These are phyloP conservation scores for Cryphonectria parasitica DNA, from an alignment of 2,329 filamentous ascomycete genomes.

Conservation along the genomic window DNA sequence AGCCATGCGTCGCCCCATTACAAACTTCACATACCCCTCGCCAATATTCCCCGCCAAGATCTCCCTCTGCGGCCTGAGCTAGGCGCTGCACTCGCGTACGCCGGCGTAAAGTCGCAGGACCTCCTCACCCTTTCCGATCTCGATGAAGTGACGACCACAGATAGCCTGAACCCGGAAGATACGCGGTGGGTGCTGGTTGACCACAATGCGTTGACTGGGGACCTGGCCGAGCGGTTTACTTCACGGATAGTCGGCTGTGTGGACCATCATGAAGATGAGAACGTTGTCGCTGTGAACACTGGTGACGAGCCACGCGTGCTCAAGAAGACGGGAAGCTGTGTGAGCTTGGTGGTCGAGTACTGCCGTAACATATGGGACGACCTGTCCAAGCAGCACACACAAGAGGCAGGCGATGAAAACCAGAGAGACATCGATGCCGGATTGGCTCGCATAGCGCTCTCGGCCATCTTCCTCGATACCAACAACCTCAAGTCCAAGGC, in stretches of 20 bases:
- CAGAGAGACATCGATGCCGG: constrained; percentile 52
- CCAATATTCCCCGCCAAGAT: constrained; percentile 70
- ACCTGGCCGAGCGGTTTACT: constrained; percentile 57
- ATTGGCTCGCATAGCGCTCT: constrained; percentile 69
- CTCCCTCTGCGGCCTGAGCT: constrained; percentile 76
- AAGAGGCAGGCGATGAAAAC: constrained; percentile 40
- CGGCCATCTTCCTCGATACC: constrained; percentile 75
- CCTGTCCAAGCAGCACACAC: constrained; percentile 38
- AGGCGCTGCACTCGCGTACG: constrained; percentile 63
- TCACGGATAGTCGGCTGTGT: constrained; percentile 65
- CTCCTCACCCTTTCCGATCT: constrained; percentile 66
- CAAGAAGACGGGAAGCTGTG: constrained; percentile 71
- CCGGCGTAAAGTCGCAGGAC: constrained; percentile 61
- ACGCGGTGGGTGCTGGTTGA: constrained; percentile 77
- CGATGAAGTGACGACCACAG: constrained; percentile 35
- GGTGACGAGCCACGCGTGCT: constrained; percentile 62
- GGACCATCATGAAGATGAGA: constrained; percentile 80
- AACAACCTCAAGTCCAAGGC: constrained; percentile 58
- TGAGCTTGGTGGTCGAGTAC: constrained; percentile 68
- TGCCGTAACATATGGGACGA: constrained; percentile 61
- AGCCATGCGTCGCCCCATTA: constrained; percentile 57
- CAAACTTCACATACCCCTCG: constrained; percentile 70
- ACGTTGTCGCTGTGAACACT: constrained; percentile 49
- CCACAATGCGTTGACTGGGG: constrained; percentile 74
- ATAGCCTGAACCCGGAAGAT: constrained; percentile 53